Evolutionary conservation across 2,329 filamentous ascomycete genomes (phyloP).

Genomic region (Pseudogymnoascus sp.): DNA sequence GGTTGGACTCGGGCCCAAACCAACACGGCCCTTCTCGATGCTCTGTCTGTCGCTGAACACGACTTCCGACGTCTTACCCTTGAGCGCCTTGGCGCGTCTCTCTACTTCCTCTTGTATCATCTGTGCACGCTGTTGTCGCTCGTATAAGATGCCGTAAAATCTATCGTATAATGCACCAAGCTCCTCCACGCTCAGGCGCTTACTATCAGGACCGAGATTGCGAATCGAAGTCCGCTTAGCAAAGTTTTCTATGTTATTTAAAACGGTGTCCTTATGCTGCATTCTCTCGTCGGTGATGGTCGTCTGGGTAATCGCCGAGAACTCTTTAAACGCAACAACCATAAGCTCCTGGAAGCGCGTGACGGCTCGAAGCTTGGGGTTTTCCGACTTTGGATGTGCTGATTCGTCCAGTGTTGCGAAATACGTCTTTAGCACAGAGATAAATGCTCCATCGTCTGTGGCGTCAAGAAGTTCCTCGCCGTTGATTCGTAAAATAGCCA

Average conservation of each 20-base stretch:
- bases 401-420: conserved; percentile 91
- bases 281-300: conserved; percentile 81
- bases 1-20: conserved; percentile 78
- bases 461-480: conserved; percentile 92
- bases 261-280: conserved; percentile 88
- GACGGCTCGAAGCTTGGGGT: conserved; percentile 85
- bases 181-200: conserved; percentile 76
- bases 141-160: conserved; percentile 87
- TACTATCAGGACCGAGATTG: conserved; percentile 92
- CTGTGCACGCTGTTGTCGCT: conserved; percentile 74
- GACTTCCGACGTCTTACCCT: conserved; percentile 41
- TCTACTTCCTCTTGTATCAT: conserved; percentile 69
- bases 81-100: conserved; percentile 54
- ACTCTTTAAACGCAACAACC: conserved; percentile 98
- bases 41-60: conserved; percentile 37
- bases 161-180: conserved; percentile 85
- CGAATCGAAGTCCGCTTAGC: conserved; percentile 93
- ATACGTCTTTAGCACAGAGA: conserved; percentile 90
- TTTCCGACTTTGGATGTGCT: conserved; percentile 90
- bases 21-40: conserved; percentile 77
- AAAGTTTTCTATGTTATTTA: conserved; percentile 95
- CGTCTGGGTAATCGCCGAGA: conserved; percentile 86
- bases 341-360: conserved; percentile 97
- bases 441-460: conserved; percentile 89
- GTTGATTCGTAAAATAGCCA: conserved; percentile 95